These are phyloP conservation scores for Rosa rugosa DNA, from an alignment of 306 rosid genomes.

Conservation along the genomic window DNA sequence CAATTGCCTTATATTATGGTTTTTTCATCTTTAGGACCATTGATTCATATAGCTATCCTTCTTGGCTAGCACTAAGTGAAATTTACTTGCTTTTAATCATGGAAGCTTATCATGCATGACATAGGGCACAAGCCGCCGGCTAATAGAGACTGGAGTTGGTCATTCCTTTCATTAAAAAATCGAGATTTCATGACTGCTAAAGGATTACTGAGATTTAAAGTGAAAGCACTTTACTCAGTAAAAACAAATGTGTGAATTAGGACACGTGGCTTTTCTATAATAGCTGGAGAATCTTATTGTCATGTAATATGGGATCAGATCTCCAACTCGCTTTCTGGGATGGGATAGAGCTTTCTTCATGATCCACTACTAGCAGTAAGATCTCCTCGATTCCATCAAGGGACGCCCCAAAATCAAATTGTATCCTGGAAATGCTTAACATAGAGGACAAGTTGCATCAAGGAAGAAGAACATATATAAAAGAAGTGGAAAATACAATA, in stretches of 20 bases:
- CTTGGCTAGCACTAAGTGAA: slow-evolving; percentile 24
- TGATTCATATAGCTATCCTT: background rate
- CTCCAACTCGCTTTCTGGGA: slow-evolving; percentile 26
- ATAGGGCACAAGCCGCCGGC: slow-evolving; percentile 16
- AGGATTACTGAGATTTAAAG: slow-evolving; percentile 1
- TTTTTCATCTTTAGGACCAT: background rate
- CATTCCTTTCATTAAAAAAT: background rate
- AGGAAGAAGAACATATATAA: slow-evolving; percentile 13
- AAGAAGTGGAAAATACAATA: slow-evolving; percentile 10
- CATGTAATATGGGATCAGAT: slow-evolving; percentile 24
- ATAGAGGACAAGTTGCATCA: slow-evolving; percentile 7
- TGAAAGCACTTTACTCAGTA: slow-evolving; percentile 20
- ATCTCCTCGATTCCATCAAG: slow-evolving; percentile 14
- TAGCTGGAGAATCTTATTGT: slow-evolving; percentile 28
- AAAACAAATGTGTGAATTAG: slow-evolving; percentile 14
- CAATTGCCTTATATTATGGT: background rate
- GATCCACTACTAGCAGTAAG: slow-evolving; percentile 33
- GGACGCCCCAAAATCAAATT: slow-evolving; percentile 14
- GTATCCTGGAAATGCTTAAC: slow-evolving; percentile 12
- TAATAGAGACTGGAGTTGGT: background rate
- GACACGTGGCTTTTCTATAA: slow-evolving; percentile 5
- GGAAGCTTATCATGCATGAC: background rate
- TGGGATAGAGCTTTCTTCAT: slow-evolving; percentile 32
- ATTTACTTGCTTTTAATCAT: slow-evolving; percentile 7
- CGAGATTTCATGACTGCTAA: slow-evolving; percentile 19